A percentile compares a stretch with the other conserved stretches of the same genome.
Evolutionary conservation across 345 rosid genomes (phyloP).

Genomic region (Acer campestre): DNA sequence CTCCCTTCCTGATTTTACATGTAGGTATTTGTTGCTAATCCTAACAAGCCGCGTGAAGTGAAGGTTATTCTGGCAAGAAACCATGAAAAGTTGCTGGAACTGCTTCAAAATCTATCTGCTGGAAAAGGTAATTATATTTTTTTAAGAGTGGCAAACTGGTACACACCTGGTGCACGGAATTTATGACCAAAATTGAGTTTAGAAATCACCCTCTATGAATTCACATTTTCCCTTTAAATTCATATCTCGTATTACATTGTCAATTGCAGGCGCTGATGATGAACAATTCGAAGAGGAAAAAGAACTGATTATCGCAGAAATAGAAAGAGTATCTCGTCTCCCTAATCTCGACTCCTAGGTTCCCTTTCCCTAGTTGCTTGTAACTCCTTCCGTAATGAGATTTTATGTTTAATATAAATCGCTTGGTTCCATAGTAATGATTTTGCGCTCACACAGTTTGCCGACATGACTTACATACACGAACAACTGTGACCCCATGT

Average conservation of each 20-base stretch:
- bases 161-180: not conserved
- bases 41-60: constrained; percentile 87
- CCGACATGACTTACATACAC: not conserved
- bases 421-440: constrained; percentile 10
- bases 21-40: constrained; percentile 97
- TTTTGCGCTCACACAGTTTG: not conserved
- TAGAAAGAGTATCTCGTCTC: constrained; percentile 55
- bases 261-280: constrained; percentile 66
- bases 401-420: constrained; percentile 1
- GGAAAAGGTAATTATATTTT: constrained; percentile 66
- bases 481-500: not conserved
- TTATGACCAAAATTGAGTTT: not conserved
- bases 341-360: constrained; percentile 38
- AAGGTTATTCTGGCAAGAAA: constrained; percentile 86
- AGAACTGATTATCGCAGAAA: constrained; percentile 86
- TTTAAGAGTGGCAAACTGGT: not conserved
- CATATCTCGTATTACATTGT: not conserved
- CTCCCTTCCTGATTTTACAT: not conserved
- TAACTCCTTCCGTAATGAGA: not conserved
- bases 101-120: constrained; percentile 65
- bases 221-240: not conserved
- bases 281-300: constrained; percentile 97
- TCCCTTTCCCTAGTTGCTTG: not conserved
- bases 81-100: constrained; percentile 66
- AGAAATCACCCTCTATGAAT: not conserved